Conservation (phyloP, 768 basidiomycete species). For the Cantharellus anzutake region DNA sequence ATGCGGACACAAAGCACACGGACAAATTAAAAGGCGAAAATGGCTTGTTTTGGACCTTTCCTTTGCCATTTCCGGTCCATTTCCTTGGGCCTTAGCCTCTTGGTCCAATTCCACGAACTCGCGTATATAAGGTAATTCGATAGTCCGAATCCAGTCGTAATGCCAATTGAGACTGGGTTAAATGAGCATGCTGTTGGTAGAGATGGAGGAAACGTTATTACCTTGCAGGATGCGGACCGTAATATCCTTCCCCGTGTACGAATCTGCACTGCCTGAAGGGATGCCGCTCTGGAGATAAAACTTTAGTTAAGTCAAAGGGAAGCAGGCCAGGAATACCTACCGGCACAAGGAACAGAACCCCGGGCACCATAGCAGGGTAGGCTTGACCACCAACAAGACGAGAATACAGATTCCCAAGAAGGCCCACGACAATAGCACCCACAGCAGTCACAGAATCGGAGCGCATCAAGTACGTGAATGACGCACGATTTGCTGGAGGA, state of each 20-base stretch:
- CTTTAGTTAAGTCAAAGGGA: not conserved
- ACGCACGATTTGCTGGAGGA: slow-evolving; percentile 71
- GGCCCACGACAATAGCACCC: slow-evolving; percentile 37
- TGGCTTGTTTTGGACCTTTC: not conserved
- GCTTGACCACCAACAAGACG: not conserved
- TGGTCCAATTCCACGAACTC: not conserved
- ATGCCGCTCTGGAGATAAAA: slow-evolving; percentile 42
- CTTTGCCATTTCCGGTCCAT: not conserved
- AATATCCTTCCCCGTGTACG: slow-evolving; percentile 56
- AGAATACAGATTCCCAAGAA: not conserved
- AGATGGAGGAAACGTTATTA: slow-evolving; percentile 10
- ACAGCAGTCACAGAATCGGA: slow-evolving; percentile 73
- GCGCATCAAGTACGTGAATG: slow-evolving; percentile 24
- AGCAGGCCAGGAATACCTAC: slow-evolving; percentile 26
- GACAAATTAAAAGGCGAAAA: not conserved
- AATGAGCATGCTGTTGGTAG: not conserved
- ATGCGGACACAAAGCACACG: not conserved
- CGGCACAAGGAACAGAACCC: slow-evolving; percentile 72
- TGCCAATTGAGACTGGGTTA: slow-evolving; percentile 52
- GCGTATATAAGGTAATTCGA: not conserved
- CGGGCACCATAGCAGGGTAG: slow-evolving; percentile 81
- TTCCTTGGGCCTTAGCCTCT: too few relatives aligned
- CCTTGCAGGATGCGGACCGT: slow-evolving; percentile 77
- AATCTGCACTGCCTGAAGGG: slow-evolving; percentile 56
- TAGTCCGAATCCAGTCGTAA: slow-evolving; percentile 50